phyloP scores from a whole-genome alignment of 257 asterid genomes.

The Ilex asprella region DNA sequence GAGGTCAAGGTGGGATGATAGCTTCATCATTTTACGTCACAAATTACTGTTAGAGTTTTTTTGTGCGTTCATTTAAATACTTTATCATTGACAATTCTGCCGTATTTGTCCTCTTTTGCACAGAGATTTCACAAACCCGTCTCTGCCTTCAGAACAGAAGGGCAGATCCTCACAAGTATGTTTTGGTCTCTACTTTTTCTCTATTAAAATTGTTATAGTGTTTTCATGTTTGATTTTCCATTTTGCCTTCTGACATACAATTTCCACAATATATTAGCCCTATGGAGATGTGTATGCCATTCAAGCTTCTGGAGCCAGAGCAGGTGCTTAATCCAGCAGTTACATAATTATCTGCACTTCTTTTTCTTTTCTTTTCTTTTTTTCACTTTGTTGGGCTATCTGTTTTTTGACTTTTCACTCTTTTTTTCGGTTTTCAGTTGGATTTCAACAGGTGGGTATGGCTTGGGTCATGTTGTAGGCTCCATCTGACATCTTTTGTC shows the following conservation, averaged over 20 bases:
- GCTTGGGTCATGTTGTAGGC: not conserved
- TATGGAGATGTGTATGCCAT: slow-evolving; percentile 65
- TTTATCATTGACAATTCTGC: no score
- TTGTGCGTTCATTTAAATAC: no score
- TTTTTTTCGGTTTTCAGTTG: slow-evolving; percentile 42
- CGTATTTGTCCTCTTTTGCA: slow-evolving; percentile 19
- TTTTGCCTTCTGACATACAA: no score
- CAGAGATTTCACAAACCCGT: slow-evolving; percentile 96
- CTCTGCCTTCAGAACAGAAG: slow-evolving; percentile 93
- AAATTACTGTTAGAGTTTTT: no score
- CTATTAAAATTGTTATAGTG: no score
- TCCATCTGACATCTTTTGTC: not conserved
- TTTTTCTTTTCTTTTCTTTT: not conserved
- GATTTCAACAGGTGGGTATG: slow-evolving; percentile 82
- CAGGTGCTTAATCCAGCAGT: slow-evolving; percentile 33
- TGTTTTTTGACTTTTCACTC: slow-evolving; percentile 18
- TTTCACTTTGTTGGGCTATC: not conserved
- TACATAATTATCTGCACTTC: not conserved
- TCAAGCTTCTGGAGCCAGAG: slow-evolving; percentile 28
- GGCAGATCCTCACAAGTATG: slow-evolving; percentile 86
- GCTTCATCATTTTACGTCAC: no score
- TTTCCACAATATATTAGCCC: slow-evolving; percentile 22
- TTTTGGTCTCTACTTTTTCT: slow-evolving; percentile 1
- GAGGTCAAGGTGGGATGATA: slow-evolving; percentile 59
- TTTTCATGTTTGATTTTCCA: no score